These are phyloP conservation scores for Harringtonia lauricola DNA, from an alignment of 2,329 filamentous ascomycete species.

Conservation along the genomic window DNA sequence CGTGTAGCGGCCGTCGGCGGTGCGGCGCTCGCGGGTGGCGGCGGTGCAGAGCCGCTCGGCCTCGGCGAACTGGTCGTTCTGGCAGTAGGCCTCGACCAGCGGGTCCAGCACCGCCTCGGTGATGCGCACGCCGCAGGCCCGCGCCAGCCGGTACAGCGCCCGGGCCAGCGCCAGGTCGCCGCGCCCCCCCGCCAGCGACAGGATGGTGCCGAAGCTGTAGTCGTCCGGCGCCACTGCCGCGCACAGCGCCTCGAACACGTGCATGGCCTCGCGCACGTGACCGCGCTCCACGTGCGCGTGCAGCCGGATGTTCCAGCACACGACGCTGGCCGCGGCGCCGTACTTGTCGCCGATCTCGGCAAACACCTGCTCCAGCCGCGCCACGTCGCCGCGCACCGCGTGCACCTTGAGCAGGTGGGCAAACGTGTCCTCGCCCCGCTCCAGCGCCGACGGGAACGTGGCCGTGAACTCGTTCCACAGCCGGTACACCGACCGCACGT, in stretches of 20 bases:
- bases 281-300: conserved; percentile 55
- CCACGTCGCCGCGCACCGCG: conserved; percentile 54
- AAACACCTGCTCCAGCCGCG: conserved; percentile 49
- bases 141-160: conserved; percentile 52
- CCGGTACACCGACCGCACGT: conserved; percentile 31
- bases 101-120: conserved; percentile 48
- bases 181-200: conserved; percentile 57
- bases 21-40: conserved; percentile 34
- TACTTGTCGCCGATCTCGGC: conserved; percentile 46
- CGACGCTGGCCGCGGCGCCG: conserved; percentile 41
- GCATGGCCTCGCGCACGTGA: conserved; percentile 55
- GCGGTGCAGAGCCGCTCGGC: conserved; percentile 50
- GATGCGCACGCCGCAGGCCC: conserved; percentile 36
- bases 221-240: conserved; percentile 40
- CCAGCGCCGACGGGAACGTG: conserved; percentile 16
- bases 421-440: conserved; percentile 25
- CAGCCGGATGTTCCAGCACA: conserved; percentile 68
- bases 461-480: conserved; percentile 33
- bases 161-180: conserved; percentile 65
- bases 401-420: conserved; percentile 60
- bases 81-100: conserved; percentile 58
- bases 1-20: conserved; percentile 29
- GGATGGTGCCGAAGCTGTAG: conserved; percentile 60
- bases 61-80: conserved; percentile 38
- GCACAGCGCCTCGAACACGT: conserved; percentile 50